Evolutionary conservation across 2,329 filamentous ascomycete species (phyloP), one percentile per base, ranked within the genome.

Genomic region (Fusarium brevicatenulatum): DNA sequence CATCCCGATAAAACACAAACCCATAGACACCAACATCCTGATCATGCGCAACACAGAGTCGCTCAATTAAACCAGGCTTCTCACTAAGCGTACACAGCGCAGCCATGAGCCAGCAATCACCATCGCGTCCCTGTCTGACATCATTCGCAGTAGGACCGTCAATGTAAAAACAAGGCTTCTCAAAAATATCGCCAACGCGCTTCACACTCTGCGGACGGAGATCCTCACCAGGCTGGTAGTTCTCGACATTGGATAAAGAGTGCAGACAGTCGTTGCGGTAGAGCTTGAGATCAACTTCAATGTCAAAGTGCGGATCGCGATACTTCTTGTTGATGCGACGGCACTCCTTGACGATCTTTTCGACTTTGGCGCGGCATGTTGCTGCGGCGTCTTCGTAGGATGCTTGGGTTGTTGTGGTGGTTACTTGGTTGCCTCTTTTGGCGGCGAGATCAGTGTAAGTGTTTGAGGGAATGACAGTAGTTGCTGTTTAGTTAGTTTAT

Each of bases 21-120:
- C 94, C 94, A 74, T 96, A 96, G 2, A 95, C 93, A 18, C 93
- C 93, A 7, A 95, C 89, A 37, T 89, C 85, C 78, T 93, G 89
- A 73, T 96, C 89, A 18, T 89, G 88, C 9, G 89, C 91, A 53
- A 96, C 91, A 72, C 93, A 96, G 13, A 95, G 85, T 60, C 85
- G 88, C 79, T 95, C 90, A 59, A 96, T 93, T 69, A 95, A 81
- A 0, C 89, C 90, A 25, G 88, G 83, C 80, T 93, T 93, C 78
- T 93, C 94, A 73, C 90, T 91, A 69, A 97, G 86, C 0, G 93
- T 94, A 69, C 91, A 93, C 46, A 97, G 82, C 2, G 93, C 92
- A 11, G 94, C 92, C 84, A 97, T 90, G 64, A 96, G 89, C 93
- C 94, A 97, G 80, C 94, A 97, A 78, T 97, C 93, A 4, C 94